phyloP scores from a whole-genome alignment of 2,329 filamentous ascomycete genomes.

The Colletotrichum spinosum region DNA sequence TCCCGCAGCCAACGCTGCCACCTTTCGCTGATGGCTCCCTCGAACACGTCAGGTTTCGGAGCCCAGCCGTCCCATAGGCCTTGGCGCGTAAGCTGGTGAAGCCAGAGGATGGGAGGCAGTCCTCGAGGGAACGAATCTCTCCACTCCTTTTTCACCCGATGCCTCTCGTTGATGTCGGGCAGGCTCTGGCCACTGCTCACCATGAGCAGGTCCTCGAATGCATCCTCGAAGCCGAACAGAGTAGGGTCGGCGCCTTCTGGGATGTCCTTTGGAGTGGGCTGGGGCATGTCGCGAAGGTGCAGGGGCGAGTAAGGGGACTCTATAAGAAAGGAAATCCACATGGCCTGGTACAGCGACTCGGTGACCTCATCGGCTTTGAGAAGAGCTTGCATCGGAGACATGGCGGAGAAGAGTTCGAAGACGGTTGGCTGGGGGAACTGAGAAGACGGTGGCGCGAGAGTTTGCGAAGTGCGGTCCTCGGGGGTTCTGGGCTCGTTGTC shows the following conservation, averaged over 20 bases:
- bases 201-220: constrained; percentile 68
- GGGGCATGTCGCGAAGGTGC: constrained; percentile 57
- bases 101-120: constrained; percentile 57
- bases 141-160: constrained; percentile 51
- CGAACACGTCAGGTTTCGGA: constrained; percentile 30
- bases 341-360: constrained; percentile 35
- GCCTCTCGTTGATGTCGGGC: constrained; percentile 51
- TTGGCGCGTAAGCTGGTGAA: constrained; percentile 41
- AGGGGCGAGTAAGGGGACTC: constrained; percentile 59
- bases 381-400: constrained; percentile 29
- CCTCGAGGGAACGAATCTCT: constrained; percentile 52
- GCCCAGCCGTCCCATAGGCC: constrained; percentile 39
- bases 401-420: constrained; percentile 27
- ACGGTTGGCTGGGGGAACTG: constrained; percentile 21
- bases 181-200: constrained; percentile 56
- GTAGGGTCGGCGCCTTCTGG: constrained; percentile 49
- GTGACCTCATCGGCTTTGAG: constrained; percentile 31
- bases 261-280: constrained; percentile 59
- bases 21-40: constrained; percentile 33
- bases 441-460: constrained; percentile 5
- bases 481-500: constrained; percentile 11
- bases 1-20: constrained; percentile 36
- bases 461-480: constrained; percentile 3
- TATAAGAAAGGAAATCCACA: constrained; percentile 50
- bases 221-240: constrained; percentile 65